Base-by-base conservation (phyloP, 73 alveolate species). In the Stentor coeruleus region DNA sequence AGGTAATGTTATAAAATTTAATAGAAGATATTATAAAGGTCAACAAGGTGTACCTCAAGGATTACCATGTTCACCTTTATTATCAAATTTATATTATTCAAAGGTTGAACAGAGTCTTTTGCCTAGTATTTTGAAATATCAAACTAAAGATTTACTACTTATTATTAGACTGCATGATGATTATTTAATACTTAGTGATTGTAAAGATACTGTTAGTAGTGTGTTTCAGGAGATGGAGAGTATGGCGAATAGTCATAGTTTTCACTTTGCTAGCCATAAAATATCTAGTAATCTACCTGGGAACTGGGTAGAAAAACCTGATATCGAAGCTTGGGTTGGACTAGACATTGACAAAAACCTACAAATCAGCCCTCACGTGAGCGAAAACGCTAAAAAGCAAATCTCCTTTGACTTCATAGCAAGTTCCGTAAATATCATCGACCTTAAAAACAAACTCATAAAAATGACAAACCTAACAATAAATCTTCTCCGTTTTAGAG, bases 311-410 rank as follows among this genome's bases (percentile, higher is more conserved):
- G 6, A 59, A 28, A 59, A 59, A 20, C 11, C 11, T 4, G 36
- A 59, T 59, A 59, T 59, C 30, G 77, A 59, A 59, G 77, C 40
- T 4, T 59, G 77, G 77, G 36, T 59, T 6, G 77, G 77, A 26
- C 77, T 59, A 3, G 77, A 28, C 3, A 59, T 59, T 28, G 3
- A 4, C 30, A 33, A 59, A 59, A 38, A 26, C 11, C 30, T 59
- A 28, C 11, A 26, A 3, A 38, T 59, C 3, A 38, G 11, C 39
- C 77, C 77, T 59, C 38, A 14, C 30, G 77, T 59, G 3, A 59
- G 77, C 30, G 77, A 59, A 59, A 59, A 59, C 3, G 77, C 77
- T 6, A 6, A 4, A 59, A 4, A 59, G 30, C 11, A 6, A 28
- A 59, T 59, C 30, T 59, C 77, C 3, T 6, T 4, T 26, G 77